Evolutionary conservation across 1,284 basidiomycete genomes (phyloP), one percentile per base, ranked within the genome.

Genomic region (Ustilago hordei): DNA sequence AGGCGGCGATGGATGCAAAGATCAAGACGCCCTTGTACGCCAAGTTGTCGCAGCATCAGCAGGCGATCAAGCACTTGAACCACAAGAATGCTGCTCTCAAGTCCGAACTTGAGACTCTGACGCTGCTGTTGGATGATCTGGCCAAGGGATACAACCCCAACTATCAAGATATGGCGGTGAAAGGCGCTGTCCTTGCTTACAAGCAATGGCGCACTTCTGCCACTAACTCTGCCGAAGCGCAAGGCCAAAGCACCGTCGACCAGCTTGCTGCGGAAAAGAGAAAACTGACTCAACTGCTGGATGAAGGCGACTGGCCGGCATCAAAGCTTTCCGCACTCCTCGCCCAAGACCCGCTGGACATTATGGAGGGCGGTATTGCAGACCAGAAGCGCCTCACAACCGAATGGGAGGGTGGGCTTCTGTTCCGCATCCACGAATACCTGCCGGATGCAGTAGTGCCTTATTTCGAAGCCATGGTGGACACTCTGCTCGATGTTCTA

Each of bases 121-220:
- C 92, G n/a, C 90, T 91, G n/a, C 92, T 98, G 59, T 89, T 99
- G 15, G 90, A 92, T 66, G 89, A 92, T 41, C 90, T 99, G 3
- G 91, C 93, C 43, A 84, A 81, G 9, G 92, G 92, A 0, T 98
- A 98, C 88, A 99, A 99, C 87, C 96, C 96, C 28, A 99, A 99
- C 87, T 98, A 98, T 86, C 94, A 96, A 86, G 96, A 99, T 85
- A 98, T 99, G 96, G 95, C 94, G 9, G 96, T 98, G 67, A 91
- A 98, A 48, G 95, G 95, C 78, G 95, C 96, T 17, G 95, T 98
- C 8, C 91, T 95, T 53, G 95, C 95, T 12, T 98, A 94, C 91
- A 93, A 94, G 83, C 91, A 92, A 64, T 90, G 91, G 91, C 68
- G 80, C 61, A 69, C 61, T 7, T 19, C 54, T 11, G 11, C 60